Conservation (phyloP, 192 early-diverging fungal genomes). For the Backusella psychrophila region DNA sequence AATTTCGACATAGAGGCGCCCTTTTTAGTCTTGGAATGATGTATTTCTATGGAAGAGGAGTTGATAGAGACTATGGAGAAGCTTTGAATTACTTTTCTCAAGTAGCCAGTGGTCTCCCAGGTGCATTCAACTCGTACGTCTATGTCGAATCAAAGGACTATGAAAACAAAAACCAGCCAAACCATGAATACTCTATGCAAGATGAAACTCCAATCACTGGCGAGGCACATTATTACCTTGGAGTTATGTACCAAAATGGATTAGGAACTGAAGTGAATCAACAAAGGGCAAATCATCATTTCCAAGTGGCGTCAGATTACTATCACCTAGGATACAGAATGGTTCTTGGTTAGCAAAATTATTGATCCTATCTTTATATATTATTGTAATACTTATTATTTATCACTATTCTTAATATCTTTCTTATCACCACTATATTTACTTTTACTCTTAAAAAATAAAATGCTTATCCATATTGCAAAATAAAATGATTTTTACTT, state of each 20-base stretch:
- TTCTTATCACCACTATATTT: too few relatives aligned
- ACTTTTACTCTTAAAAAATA: too few relatives aligned
- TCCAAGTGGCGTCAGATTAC: neutral
- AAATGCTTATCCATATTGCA: too few relatives aligned
- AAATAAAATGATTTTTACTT: too few relatives aligned
- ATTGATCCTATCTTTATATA: neutral
- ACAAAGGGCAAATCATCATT: neutral
- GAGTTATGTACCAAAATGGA: neutral
- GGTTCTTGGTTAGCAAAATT: neutral
- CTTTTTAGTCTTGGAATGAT: constrained; percentile 75
- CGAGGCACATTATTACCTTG: neutral
- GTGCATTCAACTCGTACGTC: neutral
- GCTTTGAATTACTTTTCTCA: constrained; percentile 22
- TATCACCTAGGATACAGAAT: neutral
- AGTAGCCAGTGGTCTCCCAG: neutral
- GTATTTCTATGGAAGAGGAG: constrained; percentile 61
- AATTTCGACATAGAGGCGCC: constrained; percentile 46
- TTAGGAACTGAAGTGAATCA: neutral
- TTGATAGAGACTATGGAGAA: constrained; percentile 38
- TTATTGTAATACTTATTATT: too few relatives aligned
- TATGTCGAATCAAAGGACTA: neutral
- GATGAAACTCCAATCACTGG: neutral
- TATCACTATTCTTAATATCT: too few relatives aligned
- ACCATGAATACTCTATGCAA: neutral
- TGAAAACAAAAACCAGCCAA: neutral